Conservation (phyloP, 768 basidiomycete species). For the Strobilomyces echinocephalus region DNA sequence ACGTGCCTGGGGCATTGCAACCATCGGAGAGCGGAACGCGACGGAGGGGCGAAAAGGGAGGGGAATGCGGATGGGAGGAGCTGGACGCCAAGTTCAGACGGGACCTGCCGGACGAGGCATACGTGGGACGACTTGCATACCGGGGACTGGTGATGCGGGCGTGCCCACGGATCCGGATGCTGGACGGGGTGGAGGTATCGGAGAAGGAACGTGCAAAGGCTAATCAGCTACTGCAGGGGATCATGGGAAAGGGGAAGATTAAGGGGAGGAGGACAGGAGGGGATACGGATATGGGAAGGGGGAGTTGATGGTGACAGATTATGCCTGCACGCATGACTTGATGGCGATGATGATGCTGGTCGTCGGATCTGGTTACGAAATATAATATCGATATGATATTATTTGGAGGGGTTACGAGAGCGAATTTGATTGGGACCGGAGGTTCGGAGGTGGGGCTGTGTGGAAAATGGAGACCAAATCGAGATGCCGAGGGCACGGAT, state of each 20-base stretch:
- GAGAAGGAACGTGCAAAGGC: conserved; percentile 86
- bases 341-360: conserved; percentile 12
- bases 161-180: conserved; percentile 57
- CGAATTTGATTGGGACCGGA: conserved; percentile 14
- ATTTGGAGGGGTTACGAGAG: conserved; percentile 17
- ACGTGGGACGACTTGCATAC: conserved; percentile 84
- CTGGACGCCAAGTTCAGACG: conserved; percentile 84
- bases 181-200: conserved; percentile 85
- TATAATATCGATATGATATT: conserved; percentile 1
- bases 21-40: conserved; percentile 43
- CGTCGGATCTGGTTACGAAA: conserved; percentile 5
- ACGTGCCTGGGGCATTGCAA: conserved; percentile 62
- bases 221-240: conserved; percentile 56
- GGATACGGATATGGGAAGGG: conserved; percentile 10
- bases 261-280: conserved; percentile 24
- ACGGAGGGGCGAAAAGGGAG: conserved; percentile 30
- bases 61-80: conserved; percentile 55
- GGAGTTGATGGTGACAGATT: conserved; percentile 24
- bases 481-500: conserved; percentile 15
- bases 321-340: conserved; percentile 28
- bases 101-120: conserved; percentile 83
- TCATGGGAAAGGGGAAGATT: conserved; percentile 41
- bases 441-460: conserved; percentile 24
- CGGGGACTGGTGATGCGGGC: conserved; percentile 83
- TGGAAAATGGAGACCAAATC: conserved; percentile 16